Evolutionary conservation across 805 yeast genomes (phyloP).

Genomic region (Jamesozyma piceae): DNA sequence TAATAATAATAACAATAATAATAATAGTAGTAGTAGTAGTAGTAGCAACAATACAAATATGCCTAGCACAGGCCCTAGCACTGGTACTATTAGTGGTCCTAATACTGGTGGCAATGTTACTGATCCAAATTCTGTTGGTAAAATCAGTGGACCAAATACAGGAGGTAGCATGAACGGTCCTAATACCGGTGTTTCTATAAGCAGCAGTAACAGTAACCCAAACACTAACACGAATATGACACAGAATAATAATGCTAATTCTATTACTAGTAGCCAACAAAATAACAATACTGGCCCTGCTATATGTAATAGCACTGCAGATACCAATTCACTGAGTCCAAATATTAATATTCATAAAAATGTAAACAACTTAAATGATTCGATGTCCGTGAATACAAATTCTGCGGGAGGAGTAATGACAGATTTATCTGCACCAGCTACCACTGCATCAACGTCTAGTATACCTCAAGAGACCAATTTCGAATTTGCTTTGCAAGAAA

Average conservation of each 20-base stretch:
- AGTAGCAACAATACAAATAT: not conserved
- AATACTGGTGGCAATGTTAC: not conserved
- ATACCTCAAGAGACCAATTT: not conserved
- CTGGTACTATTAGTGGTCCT: not conserved
- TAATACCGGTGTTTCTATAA: not conserved
- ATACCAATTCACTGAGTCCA: not conserved
- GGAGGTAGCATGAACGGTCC: not conserved
- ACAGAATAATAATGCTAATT: not conserved
- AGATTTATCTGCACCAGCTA: not conserved
- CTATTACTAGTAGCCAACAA: not conserved
- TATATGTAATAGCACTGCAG: not conserved
- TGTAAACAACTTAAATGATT: not conserved
- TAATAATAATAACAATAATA: not conserved
- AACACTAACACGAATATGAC: not conserved
- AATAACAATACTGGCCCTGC: not conserved
- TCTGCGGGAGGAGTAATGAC: not conserved
- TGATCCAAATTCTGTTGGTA: not conserved
- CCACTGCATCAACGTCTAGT: not conserved
- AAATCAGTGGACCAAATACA: not conserved
- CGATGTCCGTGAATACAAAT: not conserved
- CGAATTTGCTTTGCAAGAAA: slow-evolving; percentile 4
- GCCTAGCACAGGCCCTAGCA: not conserved
- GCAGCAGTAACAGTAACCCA: not conserved
- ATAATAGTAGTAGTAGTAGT: not conserved
- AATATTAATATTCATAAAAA: slow-evolving; percentile 1